These are phyloP conservation scores for Phaeosphaeria sp. DNA, from an alignment of 2,329 filamentous ascomycete species.

Conservation along the genomic window DNA sequence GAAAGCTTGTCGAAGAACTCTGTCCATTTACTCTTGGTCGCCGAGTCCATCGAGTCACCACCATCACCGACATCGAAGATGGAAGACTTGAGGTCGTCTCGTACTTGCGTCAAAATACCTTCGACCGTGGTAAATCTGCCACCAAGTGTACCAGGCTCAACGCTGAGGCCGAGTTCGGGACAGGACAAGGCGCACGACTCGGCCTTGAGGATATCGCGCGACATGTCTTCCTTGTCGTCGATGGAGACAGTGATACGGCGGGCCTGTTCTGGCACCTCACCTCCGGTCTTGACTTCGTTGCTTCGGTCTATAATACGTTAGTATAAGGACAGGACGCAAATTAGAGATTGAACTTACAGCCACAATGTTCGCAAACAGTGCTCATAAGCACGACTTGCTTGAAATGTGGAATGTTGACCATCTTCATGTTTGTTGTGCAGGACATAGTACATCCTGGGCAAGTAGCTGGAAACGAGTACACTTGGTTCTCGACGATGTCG, in stretches of 20 bases:
- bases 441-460: slow-evolving; percentile 89
- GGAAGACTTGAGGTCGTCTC: slow-evolving; percentile 84
- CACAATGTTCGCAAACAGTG: slow-evolving; percentile 89
- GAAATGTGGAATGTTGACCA: slow-evolving; percentile 97
- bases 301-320: slow-evolving; percentile 67
- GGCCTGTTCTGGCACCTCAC: slow-evolving; percentile 85
- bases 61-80: slow-evolving; percentile 81
- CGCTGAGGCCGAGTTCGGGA: slow-evolving; percentile 83
- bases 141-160: slow-evolving; percentile 92
- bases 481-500: slow-evolving; percentile 90
- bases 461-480: slow-evolving; percentile 89
- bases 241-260: slow-evolving; percentile 82
- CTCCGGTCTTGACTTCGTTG: slow-evolving; percentile 97
- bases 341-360: slow-evolving; percentile 57
- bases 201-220: slow-evolving; percentile 93
- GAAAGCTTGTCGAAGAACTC: slow-evolving; percentile 81
- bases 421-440: slow-evolving; percentile 96
- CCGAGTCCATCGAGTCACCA: slow-evolving; percentile 78
- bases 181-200: slow-evolving; percentile 89
- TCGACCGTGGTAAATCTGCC: slow-evolving; percentile 97
- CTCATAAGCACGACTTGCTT: slow-evolving; percentile 97
- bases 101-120: slow-evolving; percentile 89
- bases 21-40: slow-evolving; percentile 76
- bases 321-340: slow-evolving; percentile 1
- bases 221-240: slow-evolving; percentile 73